phyloP scores from a whole-genome alignment of 1,139 yeast species.

The Zygosaccharomyces sapae region DNA sequence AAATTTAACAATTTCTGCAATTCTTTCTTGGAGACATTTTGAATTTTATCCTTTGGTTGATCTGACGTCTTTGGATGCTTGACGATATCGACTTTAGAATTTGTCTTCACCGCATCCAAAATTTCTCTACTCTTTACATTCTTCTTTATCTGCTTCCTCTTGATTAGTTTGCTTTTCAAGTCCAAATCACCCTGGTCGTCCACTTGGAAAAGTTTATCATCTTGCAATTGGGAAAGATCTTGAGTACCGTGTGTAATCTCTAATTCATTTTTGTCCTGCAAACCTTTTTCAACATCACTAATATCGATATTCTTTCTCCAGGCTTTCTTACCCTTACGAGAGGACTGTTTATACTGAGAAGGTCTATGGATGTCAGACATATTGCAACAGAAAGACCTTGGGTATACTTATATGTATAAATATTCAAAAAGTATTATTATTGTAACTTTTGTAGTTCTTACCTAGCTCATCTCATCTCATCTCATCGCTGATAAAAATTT shows the following conservation, averaged over 20 bases:
- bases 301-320: constrained; percentile 96
- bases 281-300: constrained; percentile 65
- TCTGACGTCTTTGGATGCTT: constrained; percentile 34
- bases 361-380: constrained; percentile 36
- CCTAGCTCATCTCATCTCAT: constrained; percentile 5
- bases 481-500: constrained; percentile 10
- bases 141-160: constrained; percentile 43
- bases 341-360: constrained; percentile 53
- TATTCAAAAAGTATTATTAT: background rate
- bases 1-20: constrained; percentile 66
- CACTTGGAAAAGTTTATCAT: constrained; percentile 58
- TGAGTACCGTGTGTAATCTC: constrained; percentile 61
- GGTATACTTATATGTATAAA: background rate
- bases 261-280: constrained; percentile 66
- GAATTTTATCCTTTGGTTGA: constrained; percentile 43
- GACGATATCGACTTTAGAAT: constrained; percentile 76
- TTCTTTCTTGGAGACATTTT: constrained; percentile 67
- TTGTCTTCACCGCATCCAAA: constrained; percentile 47
- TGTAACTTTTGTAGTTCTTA: background rate
- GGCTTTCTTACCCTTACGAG: constrained; percentile 88
- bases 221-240: constrained; percentile 38
- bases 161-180: constrained; percentile 40
- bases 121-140: constrained; percentile 71
- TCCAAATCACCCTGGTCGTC: constrained; percentile 63
- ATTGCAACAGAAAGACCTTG: background rate